Conservation (phyloP, 345 rosid species). For the Isatis tinctoria region DNA sequence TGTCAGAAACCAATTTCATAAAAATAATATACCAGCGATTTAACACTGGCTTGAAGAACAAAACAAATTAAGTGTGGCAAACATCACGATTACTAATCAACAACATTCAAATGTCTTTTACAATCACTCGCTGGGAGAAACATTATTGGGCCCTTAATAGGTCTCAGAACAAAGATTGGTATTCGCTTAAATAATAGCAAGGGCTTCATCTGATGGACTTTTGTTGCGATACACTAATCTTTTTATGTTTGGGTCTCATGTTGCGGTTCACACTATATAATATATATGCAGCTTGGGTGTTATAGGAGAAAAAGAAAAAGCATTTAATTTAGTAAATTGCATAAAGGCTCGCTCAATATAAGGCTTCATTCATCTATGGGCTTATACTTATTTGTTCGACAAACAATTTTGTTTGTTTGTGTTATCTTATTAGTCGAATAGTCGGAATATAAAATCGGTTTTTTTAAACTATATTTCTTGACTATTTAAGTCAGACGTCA, state of each 20-base stretch:
- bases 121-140: not conserved
- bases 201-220: not conserved
- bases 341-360: constrained; percentile 1
- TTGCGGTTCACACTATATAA: too few species aligned
- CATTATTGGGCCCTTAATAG: not conserved
- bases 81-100: not conserved
- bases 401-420: not conserved
- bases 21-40: too few species aligned
- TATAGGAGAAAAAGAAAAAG: too few species aligned
- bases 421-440: not conserved
- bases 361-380: not conserved
- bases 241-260: too few species aligned
- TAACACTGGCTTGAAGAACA: not conserved
- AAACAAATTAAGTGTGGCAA: not conserved
- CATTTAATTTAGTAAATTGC: not conserved
- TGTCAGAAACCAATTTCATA: too few species aligned
- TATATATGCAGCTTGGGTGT: not conserved
- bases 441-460: not conserved
- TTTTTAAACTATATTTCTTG: not conserved
- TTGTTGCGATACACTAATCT: not conserved
- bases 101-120: not conserved
- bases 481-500: not conserved
- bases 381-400: not conserved
- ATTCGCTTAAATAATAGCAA: not conserved
- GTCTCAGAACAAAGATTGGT: not conserved